Conservation (phyloP, 345 rosid genomes). For the Populus pruinosa region DNA sequence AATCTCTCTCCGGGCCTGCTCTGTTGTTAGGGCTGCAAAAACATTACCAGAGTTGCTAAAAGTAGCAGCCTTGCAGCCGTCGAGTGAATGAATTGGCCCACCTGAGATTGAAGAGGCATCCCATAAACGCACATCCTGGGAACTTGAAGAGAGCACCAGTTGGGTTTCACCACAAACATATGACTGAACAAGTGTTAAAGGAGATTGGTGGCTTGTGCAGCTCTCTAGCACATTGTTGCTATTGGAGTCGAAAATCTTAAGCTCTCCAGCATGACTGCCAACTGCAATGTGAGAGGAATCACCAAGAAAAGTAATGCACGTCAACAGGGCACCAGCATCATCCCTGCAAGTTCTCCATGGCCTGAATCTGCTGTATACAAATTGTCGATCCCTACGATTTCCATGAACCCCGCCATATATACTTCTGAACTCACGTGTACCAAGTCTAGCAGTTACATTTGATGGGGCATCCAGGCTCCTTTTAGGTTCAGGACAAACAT, state of each 20-base stretch:
- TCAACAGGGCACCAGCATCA: conserved; percentile 67
- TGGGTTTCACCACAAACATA: conserved; percentile 54
- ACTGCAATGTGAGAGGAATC: conserved; percentile 80
- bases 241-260: conserved; percentile 70
- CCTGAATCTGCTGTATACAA: conserved; percentile 90
- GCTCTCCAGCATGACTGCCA: conserved; percentile 84
- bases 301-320: conserved; percentile 76
- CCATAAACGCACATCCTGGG: conserved; percentile 84
- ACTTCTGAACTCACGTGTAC: conserved; percentile 74
- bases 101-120: conserved; percentile 63
- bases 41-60: conserved; percentile 75
- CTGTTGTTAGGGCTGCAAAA: conserved; percentile 69
- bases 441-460: conserved; percentile 83
- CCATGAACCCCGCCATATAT: conserved; percentile 86
- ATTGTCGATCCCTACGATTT: conserved; percentile 91
- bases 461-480: conserved; percentile 85
- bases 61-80: conserved; percentile 82
- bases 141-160: conserved; percentile 81
- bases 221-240: conserved; percentile 67
- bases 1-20: conserved; percentile 63
- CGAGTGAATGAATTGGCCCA: conserved; percentile 75
- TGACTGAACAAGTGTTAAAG: conserved; percentile 72
- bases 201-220: conserved; percentile 70
- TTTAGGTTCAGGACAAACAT: conserved; percentile 95
- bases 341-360: conserved; percentile 95